Evolutionary conservation across 768 basidiomycete species (phyloP), one percentile per base, ranked within the genome.

Genomic region (Boletellus emodensis): DNA sequence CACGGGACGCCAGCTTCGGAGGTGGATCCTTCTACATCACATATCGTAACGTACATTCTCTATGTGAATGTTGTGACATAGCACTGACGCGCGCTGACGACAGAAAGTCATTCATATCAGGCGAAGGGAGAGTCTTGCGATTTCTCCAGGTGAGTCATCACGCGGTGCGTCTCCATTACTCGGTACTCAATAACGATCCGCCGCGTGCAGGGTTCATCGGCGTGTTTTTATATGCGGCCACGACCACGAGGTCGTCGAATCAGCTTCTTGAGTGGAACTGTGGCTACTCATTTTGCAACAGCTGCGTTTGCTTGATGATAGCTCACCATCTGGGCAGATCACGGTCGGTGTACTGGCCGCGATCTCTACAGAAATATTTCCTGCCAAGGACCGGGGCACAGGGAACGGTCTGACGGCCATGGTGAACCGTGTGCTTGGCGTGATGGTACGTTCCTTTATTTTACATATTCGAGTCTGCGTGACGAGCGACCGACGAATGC

Each of bases 191-290:
- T 70, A 69, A 75, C 70, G 63, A 53, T 67, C 43, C 61, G 71
- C 71, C 69, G 65, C 74, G 75, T 62, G 62, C 69, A 84, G 81
- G 76, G 63, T 74, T 89, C 59, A 90, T 88, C 11, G 87, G 87
- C 14, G 75, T 74, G 12, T 90, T 90, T 71, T 76, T 92, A 40
- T 84, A 86, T 60, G 82, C 76, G 55, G 83, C 79, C 30, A 90
- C 87, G 40, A 89, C 10, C 30, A 7, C 30, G 30, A 76, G 80
- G 58, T 81, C 76, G 50, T 84, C 83, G 11, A 73, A 83, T 54
- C 74, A 78, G 17, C 73, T 90, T 35, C 74, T 90, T 22, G 87
- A 82, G 38, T 90, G 87, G 87, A 89, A 90, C 66, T 90, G 85
- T 60, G 85, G 78, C 11, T 87, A 85, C 56, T 74, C 71, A n/a